Conservation (phyloP, 257 asterid genomes). For the Penstemon barbatus region DNA sequence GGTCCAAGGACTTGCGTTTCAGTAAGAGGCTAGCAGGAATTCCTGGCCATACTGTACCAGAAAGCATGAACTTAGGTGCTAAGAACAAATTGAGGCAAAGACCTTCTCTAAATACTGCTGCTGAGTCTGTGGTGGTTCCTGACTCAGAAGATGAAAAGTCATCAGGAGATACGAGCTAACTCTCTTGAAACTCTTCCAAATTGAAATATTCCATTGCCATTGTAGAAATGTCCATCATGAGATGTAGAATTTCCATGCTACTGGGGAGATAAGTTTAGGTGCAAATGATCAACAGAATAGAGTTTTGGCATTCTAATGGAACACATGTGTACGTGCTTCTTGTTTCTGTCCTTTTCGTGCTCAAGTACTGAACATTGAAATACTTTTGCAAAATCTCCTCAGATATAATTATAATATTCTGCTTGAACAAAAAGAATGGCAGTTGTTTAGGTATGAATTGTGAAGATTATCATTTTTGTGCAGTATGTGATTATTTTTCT, state of each 20-base stretch:
- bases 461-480: neutral
- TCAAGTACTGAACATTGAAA: conserved; percentile 2
- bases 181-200: conserved; percentile 14
- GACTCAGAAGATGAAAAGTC: conserved; percentile 68
- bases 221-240: neutral
- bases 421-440: neutral
- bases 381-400: neutral
- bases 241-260: conserved; percentile 13
- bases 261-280: conserved; percentile 18
- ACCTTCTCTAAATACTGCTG: conserved; percentile 53
- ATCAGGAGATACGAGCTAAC: conserved; percentile 18
- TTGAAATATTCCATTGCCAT: neutral
- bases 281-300: conserved; percentile 16
- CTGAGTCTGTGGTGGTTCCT: conserved; percentile 41
- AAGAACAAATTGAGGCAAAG: conserved; percentile 66
- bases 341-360: conserved; percentile 9
- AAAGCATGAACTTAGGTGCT: conserved; percentile 41
- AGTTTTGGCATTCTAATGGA: conserved; percentile 15
- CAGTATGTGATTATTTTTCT: neutral
- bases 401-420: neutral
- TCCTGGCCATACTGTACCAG: conserved; percentile 45
- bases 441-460: conserved; percentile 1
- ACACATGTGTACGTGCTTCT: conserved; percentile 10
- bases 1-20: conserved; percentile 40
- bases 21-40: conserved; percentile 50